Evolutionary conservation across 768 basidiomycete genomes (phyloP).

Genomic region (Gymnopilus junonius): DNA sequence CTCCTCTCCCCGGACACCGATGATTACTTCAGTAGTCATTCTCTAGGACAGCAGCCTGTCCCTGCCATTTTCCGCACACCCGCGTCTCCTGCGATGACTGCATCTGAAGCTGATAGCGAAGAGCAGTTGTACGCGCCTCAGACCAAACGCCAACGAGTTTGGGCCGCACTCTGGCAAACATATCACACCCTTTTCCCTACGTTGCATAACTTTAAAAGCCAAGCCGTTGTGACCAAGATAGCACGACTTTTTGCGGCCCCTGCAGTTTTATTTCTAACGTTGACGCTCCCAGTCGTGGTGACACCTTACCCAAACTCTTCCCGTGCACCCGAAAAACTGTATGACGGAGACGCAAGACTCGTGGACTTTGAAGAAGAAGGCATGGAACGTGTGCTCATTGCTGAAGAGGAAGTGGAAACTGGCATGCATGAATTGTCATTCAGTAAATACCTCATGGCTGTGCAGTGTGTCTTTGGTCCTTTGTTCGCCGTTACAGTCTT

Average conservation of each 20-base stretch:
- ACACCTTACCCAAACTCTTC: constrained; percentile 49
- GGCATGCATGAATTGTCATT: constrained; percentile 64
- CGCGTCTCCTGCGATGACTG: constrained; percentile 46
- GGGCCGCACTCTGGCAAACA: constrained; percentile 40
- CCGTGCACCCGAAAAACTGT: constrained; percentile 43
- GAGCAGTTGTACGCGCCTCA: constrained; percentile 46
- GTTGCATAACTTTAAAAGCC: constrained; percentile 70
- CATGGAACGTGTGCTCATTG: constrained; percentile 67
- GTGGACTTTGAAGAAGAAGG: constrained; percentile 81
- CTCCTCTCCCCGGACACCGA: constrained; percentile 11
- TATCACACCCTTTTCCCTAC: constrained; percentile 85
- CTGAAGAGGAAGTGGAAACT: constrained; percentile 76
- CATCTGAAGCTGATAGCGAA: constrained; percentile 43
- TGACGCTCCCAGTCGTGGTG: constrained; percentile 91
- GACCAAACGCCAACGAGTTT: constrained; percentile 45
- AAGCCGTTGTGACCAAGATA: constrained; percentile 71
- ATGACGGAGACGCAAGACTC: constrained; percentile 46
- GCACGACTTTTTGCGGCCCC: constrained; percentile 85
- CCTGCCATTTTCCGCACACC: constrained; percentile 66
- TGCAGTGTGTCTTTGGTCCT: constrained; percentile 84
- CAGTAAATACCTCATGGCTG: constrained; percentile 85
- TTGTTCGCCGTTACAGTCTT: constrained; percentile 75
- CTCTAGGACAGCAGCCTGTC: constrained; percentile 29
- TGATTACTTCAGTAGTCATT: constrained; percentile 22
- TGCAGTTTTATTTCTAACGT: constrained; percentile 80